Conservation (phyloP, 163 green algal species). For the Smithsoniella earleae region DNA sequence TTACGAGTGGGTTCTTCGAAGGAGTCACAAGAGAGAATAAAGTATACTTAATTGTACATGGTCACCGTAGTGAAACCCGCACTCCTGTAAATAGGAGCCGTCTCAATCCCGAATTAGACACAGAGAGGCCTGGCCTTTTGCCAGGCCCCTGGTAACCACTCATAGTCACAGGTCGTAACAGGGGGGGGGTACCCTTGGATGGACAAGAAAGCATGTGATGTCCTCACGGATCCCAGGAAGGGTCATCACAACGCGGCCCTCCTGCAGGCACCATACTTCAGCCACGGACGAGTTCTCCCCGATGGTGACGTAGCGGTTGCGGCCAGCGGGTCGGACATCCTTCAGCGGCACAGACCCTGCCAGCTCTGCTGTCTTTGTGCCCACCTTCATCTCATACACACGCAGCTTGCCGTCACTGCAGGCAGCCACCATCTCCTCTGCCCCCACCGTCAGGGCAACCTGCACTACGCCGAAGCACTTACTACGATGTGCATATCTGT, state of each 20-base stretch:
- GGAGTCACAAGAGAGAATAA: too few relatives aligned
- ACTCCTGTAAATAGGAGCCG: too few relatives aligned
- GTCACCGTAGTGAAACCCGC: too few relatives aligned
- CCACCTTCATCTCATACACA: neutral
- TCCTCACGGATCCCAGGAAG: neutral
- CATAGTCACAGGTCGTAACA: neutral
- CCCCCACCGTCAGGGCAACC: neutral
- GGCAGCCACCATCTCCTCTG: neutral
- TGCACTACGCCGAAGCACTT: too few relatives aligned
- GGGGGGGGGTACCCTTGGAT: neutral
- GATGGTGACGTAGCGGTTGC: neutral
- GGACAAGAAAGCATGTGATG: neutral
- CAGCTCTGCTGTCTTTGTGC: neutral
- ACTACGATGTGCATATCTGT: too few relatives aligned
- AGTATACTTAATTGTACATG: too few relatives aligned
- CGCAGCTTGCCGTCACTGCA: slow-evolving; percentile 7
- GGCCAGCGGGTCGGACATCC: neutral
- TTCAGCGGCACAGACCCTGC: neutral
- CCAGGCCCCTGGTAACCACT: too few relatives aligned
- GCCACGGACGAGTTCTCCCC: neutral
- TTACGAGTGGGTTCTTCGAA: too few relatives aligned
- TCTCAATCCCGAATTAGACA: too few relatives aligned
- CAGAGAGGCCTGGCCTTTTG: too few relatives aligned
- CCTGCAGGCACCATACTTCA: neutral
- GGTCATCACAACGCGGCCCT: neutral